Base-by-base conservation (phyloP, 2,329 filamentous ascomycete species). In the Stylonectria norvegica region DNA sequence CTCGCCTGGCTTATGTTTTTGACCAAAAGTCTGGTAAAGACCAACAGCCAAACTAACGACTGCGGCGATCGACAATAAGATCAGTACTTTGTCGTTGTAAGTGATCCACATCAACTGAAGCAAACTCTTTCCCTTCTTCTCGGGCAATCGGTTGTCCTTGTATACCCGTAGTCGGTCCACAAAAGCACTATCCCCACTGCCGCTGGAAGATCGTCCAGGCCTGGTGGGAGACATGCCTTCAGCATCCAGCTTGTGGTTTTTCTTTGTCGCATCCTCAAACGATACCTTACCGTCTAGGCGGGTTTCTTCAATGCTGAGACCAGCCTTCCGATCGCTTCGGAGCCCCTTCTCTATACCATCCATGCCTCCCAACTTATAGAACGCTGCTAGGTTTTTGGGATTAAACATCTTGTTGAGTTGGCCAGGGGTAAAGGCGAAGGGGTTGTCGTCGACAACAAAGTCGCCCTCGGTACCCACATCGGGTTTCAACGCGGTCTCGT, bases 371-470 rank as follows among this genome's bases (percentile, higher is more conserved):
- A 96, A 62, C 11, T 83, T 83, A 57, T 84, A 86, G 53, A 91
- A 95, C 1, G 89, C 89, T 10, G 83, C 72, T 42, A 95, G 67
- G 46, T 81, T 94, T 69, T 95, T 95, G 4, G 90, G 90, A 59
- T 94, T 93, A 47, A 91, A 80, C 68, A 95, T 77, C 64, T 95
- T 95, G 55, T 82, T 84, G 48, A 96, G 72, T 58, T 94, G 83
- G 11, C 90, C 89, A 3, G 86, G 86, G 2, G 82, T 80, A 60
- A 89, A 95, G 12, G 88, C 89, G 57, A 95, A 95, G 1, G 85
- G 84, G 60, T 93, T 95, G 60, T 89, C 73, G 5, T 83, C 75
- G 9, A 91, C 81, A 11, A 78, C 55, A 54, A 94, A 95, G 47
- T 91, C 86, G 14, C 68, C 72, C 60, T 90, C 86, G 37, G 82